phyloP scores from a whole-genome alignment of 75 land plant genomes.

The Sequoia sempervirens region DNA sequence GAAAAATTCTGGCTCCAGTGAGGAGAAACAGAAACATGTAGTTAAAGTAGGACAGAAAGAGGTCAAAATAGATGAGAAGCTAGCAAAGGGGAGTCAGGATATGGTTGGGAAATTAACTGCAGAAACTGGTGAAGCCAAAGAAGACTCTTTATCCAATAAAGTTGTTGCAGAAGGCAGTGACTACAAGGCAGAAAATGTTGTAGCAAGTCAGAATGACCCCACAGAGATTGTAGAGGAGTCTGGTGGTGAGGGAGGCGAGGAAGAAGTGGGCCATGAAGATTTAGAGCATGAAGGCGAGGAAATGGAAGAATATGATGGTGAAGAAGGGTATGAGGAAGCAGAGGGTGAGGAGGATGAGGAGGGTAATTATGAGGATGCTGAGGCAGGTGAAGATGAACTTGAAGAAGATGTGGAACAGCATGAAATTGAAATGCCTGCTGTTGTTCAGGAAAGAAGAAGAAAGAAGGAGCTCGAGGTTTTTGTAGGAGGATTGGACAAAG shows the following conservation, averaged over 20 bases:
- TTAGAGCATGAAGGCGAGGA: slow-evolving; percentile 16
- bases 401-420: slow-evolving; percentile 25
- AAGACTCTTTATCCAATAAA: not conserved
- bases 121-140: not conserved
- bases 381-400: slow-evolving; percentile 19
- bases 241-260: slow-evolving; percentile 7
- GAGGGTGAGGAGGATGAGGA: slow-evolving; percentile 23
- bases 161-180: not conserved
- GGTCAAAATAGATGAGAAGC: not conserved
- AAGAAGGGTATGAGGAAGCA: slow-evolving; percentile 19
- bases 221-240: slow-evolving; percentile 8
- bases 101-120: not conserved
- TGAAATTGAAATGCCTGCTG: slow-evolving; percentile 17
- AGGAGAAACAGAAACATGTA: not conserved
- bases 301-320: slow-evolving; percentile 14
- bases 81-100: not conserved
- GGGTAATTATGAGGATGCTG: slow-evolving; percentile 13
- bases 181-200: not conserved
- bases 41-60: not conserved
- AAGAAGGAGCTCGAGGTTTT: slow-evolving; percentile 78
- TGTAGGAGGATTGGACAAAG: slow-evolving; percentile 87
- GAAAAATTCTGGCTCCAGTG: not conserved
- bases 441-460: slow-evolving; percentile 34
- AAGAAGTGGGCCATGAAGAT: slow-evolving; percentile 17
- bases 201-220: not conserved